phyloP scores from a whole-genome alignment of 208 protist genomes.

The Wallacemonas rigidus region DNA sequence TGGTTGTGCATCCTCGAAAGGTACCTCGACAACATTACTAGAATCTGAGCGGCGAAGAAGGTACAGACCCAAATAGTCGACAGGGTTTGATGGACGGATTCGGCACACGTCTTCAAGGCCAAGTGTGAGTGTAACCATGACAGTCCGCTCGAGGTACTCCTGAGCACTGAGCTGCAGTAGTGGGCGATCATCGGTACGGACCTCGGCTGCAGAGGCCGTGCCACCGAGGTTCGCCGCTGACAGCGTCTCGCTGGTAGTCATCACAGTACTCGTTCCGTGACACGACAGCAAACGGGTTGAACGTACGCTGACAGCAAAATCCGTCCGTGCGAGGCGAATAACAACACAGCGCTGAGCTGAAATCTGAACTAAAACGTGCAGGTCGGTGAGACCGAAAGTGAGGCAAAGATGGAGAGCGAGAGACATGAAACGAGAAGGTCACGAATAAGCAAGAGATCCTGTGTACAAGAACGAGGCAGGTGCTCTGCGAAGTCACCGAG shows the following conservation, averaged over 20 bases:
- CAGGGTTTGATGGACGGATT: conserved; percentile 89
- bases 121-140: conserved; percentile 86
- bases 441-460: no score
- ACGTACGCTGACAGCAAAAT: no score
- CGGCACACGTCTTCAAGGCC: conserved; percentile 86
- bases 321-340: no score
- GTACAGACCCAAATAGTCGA: conserved; percentile 92
- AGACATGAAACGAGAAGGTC: no score
- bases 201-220: conserved; percentile 12
- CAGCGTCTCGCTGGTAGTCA: background rate
- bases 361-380: no score
- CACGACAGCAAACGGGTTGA: no score
- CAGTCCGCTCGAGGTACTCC: conserved; percentile 87
- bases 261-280: background rate
- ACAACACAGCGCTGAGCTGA: no score
- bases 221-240: conserved; percentile 1
- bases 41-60: conserved; percentile 77
- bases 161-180: conserved; percentile 33
- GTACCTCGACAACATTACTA: conserved; percentile 72
- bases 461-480: no score
- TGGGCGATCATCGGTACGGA: background rate
- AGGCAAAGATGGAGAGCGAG: no score
- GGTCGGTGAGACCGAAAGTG: no score
- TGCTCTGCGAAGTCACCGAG: no score
- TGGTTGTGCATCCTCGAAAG: conserved; percentile 49